phyloP scores from a whole-genome alignment of 1,284 basidiomycete species.

The Anthracocystis setariae region DNA sequence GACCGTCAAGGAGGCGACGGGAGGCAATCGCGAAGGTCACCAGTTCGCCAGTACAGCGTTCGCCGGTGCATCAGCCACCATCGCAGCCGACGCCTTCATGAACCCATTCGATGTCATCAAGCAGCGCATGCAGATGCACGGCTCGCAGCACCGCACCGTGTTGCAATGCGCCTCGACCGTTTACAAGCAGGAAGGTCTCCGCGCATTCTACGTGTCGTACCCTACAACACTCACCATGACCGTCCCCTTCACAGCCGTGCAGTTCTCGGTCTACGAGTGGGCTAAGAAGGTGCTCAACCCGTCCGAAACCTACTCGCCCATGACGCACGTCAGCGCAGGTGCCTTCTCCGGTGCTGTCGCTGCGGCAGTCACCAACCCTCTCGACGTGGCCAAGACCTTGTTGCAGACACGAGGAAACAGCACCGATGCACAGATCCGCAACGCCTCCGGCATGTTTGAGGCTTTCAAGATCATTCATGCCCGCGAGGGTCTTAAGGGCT shows the following conservation, averaged over 20 bases:
- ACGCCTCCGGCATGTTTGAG: conserved; percentile 84
- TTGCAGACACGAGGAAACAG: conserved; percentile 92
- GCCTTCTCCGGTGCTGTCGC: conserved; percentile 92
- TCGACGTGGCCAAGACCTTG: conserved; percentile 98
- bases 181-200: conserved; percentile 84
- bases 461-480: conserved; percentile 88
- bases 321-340: conserved; percentile 89
- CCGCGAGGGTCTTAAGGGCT: conserved; percentile 85
- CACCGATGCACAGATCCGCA: conserved; percentile 82
- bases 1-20: conserved; percentile 89
- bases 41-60: conserved; percentile 86
- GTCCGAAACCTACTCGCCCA: conserved; percentile 83
- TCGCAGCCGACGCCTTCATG: conserved; percentile 96
- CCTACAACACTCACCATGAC: conserved; percentile 94
- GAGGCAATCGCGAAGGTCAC: conserved; percentile 83
- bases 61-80: conserved; percentile 93
- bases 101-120: conserved; percentile 99
- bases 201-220: conserved; percentile 97
- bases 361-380: conserved; percentile 92
- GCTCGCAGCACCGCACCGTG: conserved; percentile 87
- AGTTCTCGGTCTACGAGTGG: conserved; percentile 96
- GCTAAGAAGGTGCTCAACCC: conserved; percentile 90
- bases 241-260: conserved; percentile 97
- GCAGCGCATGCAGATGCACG: conserved; percentile 97
- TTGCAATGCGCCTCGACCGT: conserved; percentile 83